phyloP scores from a whole-genome alignment of 2,329 filamentous ascomycete species.

The Diaporthe citrichinensis region DNA sequence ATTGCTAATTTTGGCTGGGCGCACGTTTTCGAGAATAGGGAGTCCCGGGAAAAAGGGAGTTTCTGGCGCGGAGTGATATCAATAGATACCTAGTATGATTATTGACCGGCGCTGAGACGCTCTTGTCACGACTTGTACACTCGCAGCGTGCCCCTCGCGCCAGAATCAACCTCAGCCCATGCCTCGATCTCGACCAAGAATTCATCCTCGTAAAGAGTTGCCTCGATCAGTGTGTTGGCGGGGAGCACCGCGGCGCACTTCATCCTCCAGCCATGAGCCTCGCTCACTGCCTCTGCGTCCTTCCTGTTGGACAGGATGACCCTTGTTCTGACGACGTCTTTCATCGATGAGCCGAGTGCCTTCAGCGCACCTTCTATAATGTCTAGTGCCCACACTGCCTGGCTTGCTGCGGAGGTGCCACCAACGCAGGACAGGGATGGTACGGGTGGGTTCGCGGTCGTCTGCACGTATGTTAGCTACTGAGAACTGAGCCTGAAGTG shows the following conservation, averaged over 20 bases:
- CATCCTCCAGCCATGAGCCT: conserved; percentile 49
- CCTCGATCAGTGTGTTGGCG: conserved; percentile 42
- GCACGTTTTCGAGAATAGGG: no score
- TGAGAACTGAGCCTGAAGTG: no score
- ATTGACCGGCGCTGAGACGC: neutral
- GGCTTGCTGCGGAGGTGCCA: conserved; percentile 45
- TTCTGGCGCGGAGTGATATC: neutral
- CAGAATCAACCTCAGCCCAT: conserved; percentile 43
- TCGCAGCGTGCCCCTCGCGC: conserved; percentile 21
- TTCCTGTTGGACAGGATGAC: conserved; percentile 46
- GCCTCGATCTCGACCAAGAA: conserved; percentile 45
- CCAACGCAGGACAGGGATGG: conserved; percentile 44
- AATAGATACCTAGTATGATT: neutral
- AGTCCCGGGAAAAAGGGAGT: no score
- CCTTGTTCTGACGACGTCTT: conserved; percentile 48
- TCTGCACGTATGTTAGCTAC: conserved; percentile 33
- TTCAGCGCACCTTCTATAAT: conserved; percentile 48
- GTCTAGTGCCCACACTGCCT: conserved; percentile 49
- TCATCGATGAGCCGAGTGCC: conserved; percentile 46
- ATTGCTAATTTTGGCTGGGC: neutral
- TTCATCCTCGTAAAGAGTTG: conserved; percentile 41
- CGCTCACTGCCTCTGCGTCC: conserved; percentile 47
- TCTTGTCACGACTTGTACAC: conserved; percentile 12
- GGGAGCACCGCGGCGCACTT: conserved; percentile 44
- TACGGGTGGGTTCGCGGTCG: conserved; percentile 48